A percentile compares a stretch with the other conserved stretches of the same genome.
These are phyloP conservation scores for Meyerozyma smithsonii DNA, from an alignment of 1,139 yeast genomes.

Conservation along the genomic window DNA sequence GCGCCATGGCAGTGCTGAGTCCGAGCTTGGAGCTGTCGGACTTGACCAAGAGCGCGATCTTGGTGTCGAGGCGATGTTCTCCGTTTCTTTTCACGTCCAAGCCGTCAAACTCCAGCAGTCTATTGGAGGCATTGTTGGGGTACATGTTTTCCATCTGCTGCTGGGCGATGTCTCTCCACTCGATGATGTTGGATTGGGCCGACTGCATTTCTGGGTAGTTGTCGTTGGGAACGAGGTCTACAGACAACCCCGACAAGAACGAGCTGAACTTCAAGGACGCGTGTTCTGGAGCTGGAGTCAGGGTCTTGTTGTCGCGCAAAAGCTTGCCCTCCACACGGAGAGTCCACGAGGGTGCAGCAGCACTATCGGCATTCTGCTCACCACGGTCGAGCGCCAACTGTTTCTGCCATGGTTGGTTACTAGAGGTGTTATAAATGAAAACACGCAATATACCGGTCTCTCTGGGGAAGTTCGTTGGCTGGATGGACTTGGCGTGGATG, in stretches of 20 bases:
- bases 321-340: constrained; percentile 83
- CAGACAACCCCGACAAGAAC: constrained; percentile 76
- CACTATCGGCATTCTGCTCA: constrained; percentile 16
- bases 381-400: constrained; percentile 28
- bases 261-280: constrained; percentile 58
- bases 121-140: constrained; percentile 9
- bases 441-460: constrained; percentile 63
- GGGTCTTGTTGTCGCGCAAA: constrained; percentile 35
- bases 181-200: constrained; percentile 32
- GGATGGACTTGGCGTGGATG: constrained; percentile 45
- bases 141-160: constrained; percentile 6
- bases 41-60: constrained; percentile 76
- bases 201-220: constrained; percentile 35
- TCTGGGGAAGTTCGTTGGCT: constrained; percentile 40
- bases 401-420: constrained; percentile 91
- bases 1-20: constrained; percentile 59
- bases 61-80: constrained; percentile 56
- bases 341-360: constrained; percentile 66
- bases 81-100: constrained; percentile 84
- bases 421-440: constrained; percentile 75
- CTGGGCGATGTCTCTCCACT: constrained; percentile 33
- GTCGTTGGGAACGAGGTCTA: constrained; percentile 56
- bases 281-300: constrained; percentile 12
- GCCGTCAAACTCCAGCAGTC: constrained; percentile 62
- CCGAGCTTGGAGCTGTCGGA: constrained; percentile 60